phyloP scores from a whole-genome alignment of 495 filamentous ascomycete genomes.

The Aspergillus incahuasiensis region DNA sequence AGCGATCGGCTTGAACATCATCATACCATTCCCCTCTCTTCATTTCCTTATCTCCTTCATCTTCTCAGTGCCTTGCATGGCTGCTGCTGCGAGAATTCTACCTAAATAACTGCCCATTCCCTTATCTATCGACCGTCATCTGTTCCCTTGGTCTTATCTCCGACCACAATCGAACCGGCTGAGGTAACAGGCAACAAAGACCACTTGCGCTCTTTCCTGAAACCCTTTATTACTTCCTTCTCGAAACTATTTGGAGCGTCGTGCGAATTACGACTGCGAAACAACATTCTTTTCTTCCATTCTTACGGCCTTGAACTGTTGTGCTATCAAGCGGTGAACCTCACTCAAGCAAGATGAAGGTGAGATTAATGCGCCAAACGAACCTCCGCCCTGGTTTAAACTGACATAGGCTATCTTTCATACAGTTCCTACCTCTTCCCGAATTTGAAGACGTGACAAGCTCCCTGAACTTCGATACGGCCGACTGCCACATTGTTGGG shows the following conservation, averaged over 20 bases:
- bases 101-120: constrained; percentile 13
- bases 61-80: constrained; percentile 13
- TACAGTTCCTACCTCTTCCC: constrained; percentile 83
- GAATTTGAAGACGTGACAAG: constrained; percentile 83
- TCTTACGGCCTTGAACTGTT: neutral
- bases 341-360: constrained; percentile 27
- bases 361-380: neutral
- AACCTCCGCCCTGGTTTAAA: too few species aligned
- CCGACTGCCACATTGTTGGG: constrained; percentile 82
- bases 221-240: neutral
- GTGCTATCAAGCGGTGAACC: neutral
- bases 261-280: constrained; percentile 1
- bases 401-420: too few species aligned
- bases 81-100: neutral
- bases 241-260: neutral
- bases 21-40: constrained; percentile 12
- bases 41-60: constrained; percentile 8
- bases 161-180: constrained; percentile 12
- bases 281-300: neutral
- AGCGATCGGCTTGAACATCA: constrained; percentile 10
- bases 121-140: constrained; percentile 7
- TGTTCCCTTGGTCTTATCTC: constrained; percentile 21
- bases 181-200: constrained; percentile 16
- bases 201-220: neutral
- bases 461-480: constrained; percentile 89